A percentile compares a stretch with the other conserved stretches of the same genome.
Evolutionary conservation across 768 basidiomycete species (phyloP).

Genomic region (Termitomyces sp.): DNA sequence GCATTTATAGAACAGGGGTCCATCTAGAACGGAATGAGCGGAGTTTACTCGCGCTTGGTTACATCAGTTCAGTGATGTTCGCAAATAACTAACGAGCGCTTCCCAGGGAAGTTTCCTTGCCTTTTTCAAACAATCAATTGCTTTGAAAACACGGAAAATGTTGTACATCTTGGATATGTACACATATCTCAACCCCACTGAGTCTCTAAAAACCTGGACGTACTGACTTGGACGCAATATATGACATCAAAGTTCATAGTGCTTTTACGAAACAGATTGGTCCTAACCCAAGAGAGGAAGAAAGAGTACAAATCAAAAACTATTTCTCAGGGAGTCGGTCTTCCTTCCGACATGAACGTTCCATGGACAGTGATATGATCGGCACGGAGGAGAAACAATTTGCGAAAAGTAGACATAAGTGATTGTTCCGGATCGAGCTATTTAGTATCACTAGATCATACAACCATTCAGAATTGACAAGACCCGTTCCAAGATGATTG

Average conservation of each 20-base stretch:
- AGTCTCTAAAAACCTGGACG: too few relatives aligned
- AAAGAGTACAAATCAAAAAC: too few relatives aligned
- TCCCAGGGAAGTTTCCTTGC: not conserved
- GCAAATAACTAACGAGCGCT: not conserved
- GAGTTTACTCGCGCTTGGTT: constrained; percentile 8
- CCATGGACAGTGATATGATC: not conserved
- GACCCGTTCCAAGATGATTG: not conserved
- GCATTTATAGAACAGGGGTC: constrained; percentile 1
- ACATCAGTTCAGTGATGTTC: constrained; percentile 11
- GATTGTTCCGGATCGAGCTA: not conserved
- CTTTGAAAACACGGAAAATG: not conserved
- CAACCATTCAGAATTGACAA: not conserved
- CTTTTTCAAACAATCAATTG: not conserved
- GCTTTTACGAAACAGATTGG: not conserved
- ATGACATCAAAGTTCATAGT: too few relatives aligned
- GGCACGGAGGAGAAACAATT: not conserved
- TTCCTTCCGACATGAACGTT: not conserved
- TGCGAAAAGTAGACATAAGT: not conserved
- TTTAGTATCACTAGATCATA: not conserved
- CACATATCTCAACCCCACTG: not conserved
- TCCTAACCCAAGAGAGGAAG: not conserved
- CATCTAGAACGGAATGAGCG: constrained; percentile 6
- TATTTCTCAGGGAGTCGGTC: not conserved
- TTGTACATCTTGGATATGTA: too few relatives aligned
- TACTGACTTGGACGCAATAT: too few relatives aligned